Evolutionary conservation across 257 asterid genomes (phyloP), one percentile per base, ranked within the genome.

Genomic region (Solanum ahanhuiri): DNA sequence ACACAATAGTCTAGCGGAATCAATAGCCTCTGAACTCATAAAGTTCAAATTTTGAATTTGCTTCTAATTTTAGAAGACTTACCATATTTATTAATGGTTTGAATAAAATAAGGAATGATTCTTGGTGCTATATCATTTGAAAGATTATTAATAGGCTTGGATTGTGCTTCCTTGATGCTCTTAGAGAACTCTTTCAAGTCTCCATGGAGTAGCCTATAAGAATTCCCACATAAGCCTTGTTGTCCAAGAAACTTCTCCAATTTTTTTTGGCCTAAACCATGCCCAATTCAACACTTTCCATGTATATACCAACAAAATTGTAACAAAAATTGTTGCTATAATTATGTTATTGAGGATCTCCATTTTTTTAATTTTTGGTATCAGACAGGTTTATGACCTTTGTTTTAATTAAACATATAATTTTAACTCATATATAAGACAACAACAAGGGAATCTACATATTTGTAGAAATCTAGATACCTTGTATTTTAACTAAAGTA

Each of bases 211-310:
- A 91, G 9, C 85, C 86, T 87, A 85, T 88, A 93, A 8, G 89
- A 28, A 67, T 87, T 89, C 7, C 93, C 93, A 12, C 8, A 82
- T 37, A 91, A 86, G 20, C 93, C 92, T 31, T 89, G 90, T 45
- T 86, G 63, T 83, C 88, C 86, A 18, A 88, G 88, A 12, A 75
- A 34, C 66, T 37, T 37, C 41, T 7, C 41, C 9, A 37, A 37
- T 6, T 6, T 7, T 37, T 35, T 37, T 37, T 37, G 41, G 41
- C 41, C 41, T 37, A 37, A 37, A 37, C 41, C 41, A 37, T 37
- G 41, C 41, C 41, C 41, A 37, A 37, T 37, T 37, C 41, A 37
- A 37, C 41, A 37, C 41, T 37, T 37, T 37, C 41, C 41, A 37
- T 7, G 41, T 37, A 37, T 37, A 37, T 37, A 37, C 41, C 41